Conservation (phyloP, 345 rosid species). For the Euclidium syriacum region DNA sequence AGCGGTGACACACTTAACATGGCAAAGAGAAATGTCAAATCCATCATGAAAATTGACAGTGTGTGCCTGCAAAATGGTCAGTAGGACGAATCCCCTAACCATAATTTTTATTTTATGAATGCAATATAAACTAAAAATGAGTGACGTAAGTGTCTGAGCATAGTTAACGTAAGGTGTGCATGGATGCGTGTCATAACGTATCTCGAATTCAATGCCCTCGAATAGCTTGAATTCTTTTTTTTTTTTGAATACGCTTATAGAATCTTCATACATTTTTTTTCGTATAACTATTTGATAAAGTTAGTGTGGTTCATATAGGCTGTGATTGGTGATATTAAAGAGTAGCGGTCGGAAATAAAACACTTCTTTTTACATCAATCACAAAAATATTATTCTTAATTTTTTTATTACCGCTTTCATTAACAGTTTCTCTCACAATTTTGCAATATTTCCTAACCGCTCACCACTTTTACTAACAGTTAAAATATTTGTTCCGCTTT, state of each 20-base stretch:
- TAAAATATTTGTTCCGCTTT: too few species aligned
- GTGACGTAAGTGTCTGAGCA: constrained; percentile 41
- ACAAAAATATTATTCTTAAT: too few species aligned
- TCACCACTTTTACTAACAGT: too few species aligned
- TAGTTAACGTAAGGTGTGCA: constrained; percentile 41
- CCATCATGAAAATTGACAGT: constrained; percentile 30
- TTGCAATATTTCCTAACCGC: too few species aligned
- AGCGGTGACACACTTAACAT: constrained; percentile 21
- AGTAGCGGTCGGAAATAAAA: too few species aligned
- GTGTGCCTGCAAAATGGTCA: constrained; percentile 15
- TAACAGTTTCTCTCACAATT: too few species aligned
- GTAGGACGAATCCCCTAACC: constrained; percentile 13
- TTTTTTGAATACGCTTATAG: neutral
- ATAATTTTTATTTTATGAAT: neutral
- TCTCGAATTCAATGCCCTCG: constrained; percentile 38
- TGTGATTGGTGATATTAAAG: too few species aligned
- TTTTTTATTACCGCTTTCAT: too few species aligned
- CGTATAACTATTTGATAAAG: too few species aligned
- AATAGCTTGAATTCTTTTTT: constrained; percentile 7
- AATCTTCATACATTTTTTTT: neutral
- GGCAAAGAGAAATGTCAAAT: constrained; percentile 30
- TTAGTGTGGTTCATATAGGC: too few species aligned
- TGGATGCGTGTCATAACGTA: constrained; percentile 52
- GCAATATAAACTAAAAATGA: neutral
- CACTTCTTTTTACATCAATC: too few species aligned